Conservation (phyloP, 306 rosid genomes). For the Spatholobus suberectus region DNA sequence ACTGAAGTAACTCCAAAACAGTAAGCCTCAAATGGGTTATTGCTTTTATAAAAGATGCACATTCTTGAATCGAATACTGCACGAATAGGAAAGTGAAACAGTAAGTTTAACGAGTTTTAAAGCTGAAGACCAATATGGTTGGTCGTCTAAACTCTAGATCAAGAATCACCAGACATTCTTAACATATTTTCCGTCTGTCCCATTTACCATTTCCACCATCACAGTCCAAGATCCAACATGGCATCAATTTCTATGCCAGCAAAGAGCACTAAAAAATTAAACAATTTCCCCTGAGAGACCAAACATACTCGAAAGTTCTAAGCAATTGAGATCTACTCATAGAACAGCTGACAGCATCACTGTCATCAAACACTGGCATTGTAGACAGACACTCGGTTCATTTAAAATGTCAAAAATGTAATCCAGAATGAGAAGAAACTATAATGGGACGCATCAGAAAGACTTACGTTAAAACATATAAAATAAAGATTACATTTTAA, state of each 20-base stretch:
- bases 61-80: background rate
- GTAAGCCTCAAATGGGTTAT: background rate
- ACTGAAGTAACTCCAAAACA: background rate
- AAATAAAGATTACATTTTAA: background rate
- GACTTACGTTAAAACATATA: background rate
- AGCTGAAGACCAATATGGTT: background rate
- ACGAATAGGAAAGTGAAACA: background rate
- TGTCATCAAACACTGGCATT: slow-evolving; percentile 22
- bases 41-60: slow-evolving; percentile 16
- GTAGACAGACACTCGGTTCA: background rate
- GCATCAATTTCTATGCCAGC: background rate
- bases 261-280: slow-evolving; percentile 17
- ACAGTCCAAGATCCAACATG: slow-evolving; percentile 38
- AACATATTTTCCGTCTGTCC: background rate
- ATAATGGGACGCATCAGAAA: slow-evolving; percentile 19
- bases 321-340: slow-evolving; percentile 37
- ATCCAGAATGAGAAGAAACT: slow-evolving; percentile 32
- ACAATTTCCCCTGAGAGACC: background rate
- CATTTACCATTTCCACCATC: background rate
- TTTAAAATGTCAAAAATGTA: slow-evolving; percentile 24
- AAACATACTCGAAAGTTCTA: background rate
- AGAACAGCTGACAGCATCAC: slow-evolving; percentile 31
- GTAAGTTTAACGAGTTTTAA: background rate
- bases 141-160: background rate
- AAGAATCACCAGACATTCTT: slow-evolving; percentile 13